Conservation (phyloP, 1,139 yeast species). For the Saccharomyces hybrid region DNA sequence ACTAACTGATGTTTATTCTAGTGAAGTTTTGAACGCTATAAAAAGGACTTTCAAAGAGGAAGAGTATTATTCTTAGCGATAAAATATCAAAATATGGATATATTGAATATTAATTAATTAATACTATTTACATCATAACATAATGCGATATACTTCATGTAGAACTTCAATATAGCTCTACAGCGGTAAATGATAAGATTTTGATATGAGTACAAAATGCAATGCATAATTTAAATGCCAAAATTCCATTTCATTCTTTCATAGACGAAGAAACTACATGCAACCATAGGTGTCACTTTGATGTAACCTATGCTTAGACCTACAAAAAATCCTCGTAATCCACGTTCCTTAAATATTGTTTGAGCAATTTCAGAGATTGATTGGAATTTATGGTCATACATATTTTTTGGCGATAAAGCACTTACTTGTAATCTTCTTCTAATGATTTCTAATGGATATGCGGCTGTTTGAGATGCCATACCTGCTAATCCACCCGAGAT, state of each 20-base stretch:
- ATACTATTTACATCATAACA: background rate
- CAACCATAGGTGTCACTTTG: constrained; percentile 94
- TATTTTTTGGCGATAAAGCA: constrained; percentile 50
- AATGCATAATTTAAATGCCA: constrained; percentile 40
- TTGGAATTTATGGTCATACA: constrained; percentile 36
- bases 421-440: constrained; percentile 95
- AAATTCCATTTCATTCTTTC: constrained; percentile 69
- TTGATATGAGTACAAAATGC: background rate
- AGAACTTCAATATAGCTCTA: background rate
- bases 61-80: constrained; percentile 46
- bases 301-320: constrained; percentile 93
- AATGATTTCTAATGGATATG: constrained; percentile 92
- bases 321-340: constrained; percentile 80
- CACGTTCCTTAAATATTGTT: constrained; percentile 57
- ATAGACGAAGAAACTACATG: constrained; percentile 90
- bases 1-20: constrained; percentile 55
- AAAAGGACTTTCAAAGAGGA: constrained; percentile 66
- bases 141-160: background rate
- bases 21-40: constrained; percentile 52
- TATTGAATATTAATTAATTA: constrained; percentile 36
- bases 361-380: constrained; percentile 38
- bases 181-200: background rate
- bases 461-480: constrained; percentile 89
- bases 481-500: constrained; percentile 95
- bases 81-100: background rate